Evolutionary conservation across 2,329 filamentous ascomycete genomes (phyloP), one percentile per base, ranked within the genome.

Genomic region (Colletotrichum sp.): DNA sequence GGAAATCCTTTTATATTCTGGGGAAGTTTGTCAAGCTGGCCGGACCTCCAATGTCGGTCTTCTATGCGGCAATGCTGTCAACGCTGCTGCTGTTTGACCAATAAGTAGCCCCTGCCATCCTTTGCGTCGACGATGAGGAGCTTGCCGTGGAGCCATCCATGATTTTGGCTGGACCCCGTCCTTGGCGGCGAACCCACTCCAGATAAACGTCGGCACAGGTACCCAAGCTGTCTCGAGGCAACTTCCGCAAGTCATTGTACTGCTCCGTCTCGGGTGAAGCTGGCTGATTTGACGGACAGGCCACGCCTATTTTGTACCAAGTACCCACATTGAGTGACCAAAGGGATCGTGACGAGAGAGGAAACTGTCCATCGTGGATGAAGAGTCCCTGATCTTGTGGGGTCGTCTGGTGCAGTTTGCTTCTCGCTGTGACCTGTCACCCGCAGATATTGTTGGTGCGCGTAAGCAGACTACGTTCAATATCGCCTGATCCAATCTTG

Each of bases 1-100:
- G 57, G 57, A 63, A 70, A 24, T 70, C n/a, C 68, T 70, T 71
- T 59, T 68, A 70, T 62, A 70, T 63, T 63, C 30, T 28, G 67
- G 24, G 55, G 8, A 59, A 30, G 55, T 60, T 60, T 68, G 13
- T 39, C 52, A 22, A 36, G 36, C 24, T 66, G 24, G 64, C n/a
- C 18, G 44, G 22, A 22, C 36, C 62, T 65, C 64, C 39, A 32
- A 30, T 22, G 16, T 22, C 24, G 16, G 22, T 22, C 24, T 30
- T n/a, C 64, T 28, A 30, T 26, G 64, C 39, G 13, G 24, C 64
- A 48, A 66, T 30, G 48, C 28, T 57, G 48, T 52, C 39, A n/a
- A 32, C 10, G 32, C 32, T 64, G 22, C 62, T 30, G 22, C 62
- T 30, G n/a, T 34, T 64, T 39, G 34, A 22, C 62, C 62, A 66